Conservation (phyloP, 208 protist species). For the Plasmodiophora brassicae region DNA sequence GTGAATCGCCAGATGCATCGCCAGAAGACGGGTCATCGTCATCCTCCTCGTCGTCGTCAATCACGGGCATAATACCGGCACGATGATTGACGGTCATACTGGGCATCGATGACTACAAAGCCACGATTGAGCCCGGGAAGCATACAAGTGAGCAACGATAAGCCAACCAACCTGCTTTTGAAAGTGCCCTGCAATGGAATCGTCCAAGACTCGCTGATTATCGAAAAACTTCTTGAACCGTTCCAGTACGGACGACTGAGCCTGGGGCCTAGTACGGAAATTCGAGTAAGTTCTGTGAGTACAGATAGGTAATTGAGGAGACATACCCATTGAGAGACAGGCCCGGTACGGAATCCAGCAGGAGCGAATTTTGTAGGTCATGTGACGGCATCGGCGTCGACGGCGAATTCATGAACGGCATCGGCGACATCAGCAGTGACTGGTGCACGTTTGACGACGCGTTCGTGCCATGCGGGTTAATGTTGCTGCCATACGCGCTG, state of each 20-base stretch:
- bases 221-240: constrained; percentile 33
- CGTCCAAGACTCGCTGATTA: neutral
- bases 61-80: neutral
- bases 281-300: neutral
- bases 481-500: neutral
- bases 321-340: neutral
- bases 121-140: too few species aligned
- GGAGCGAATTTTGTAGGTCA: neutral
- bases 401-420: constrained; percentile 18
- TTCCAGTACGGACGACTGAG: neutral
- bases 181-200: too few species aligned
- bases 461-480: neutral
- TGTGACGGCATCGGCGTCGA: neutral
- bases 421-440: neutral
- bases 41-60: neutral
- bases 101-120: neutral
- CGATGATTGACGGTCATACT: neutral
- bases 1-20: neutral
- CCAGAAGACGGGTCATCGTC: neutral
- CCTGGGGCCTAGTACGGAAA: neutral
- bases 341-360: neutral
- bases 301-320: neutral
- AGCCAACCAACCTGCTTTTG: too few species aligned
- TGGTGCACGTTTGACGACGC: neutral
- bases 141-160: too few species aligned